Evolutionary conservation across 163 green algal species (phyloP).

Genomic region (Coccomyxa subellipsoidea): DNA sequence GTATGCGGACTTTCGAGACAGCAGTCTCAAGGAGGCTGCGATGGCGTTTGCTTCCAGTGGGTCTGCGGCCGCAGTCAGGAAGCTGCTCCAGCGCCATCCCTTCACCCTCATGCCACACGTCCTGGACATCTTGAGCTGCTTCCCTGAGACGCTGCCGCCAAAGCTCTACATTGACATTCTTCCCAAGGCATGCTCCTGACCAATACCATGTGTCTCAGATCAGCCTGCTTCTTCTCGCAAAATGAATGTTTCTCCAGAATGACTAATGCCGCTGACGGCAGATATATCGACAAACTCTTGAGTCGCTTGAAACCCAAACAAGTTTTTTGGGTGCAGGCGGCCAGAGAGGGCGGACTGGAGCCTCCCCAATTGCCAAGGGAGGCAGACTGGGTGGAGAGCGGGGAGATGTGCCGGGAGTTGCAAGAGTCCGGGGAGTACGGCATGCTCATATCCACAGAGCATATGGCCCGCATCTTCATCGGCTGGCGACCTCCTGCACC

Average conservation of each 20-base stretch:
- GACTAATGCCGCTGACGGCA: too few relatives aligned
- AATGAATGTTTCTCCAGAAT: too few relatives aligned
- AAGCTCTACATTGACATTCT: not conserved
- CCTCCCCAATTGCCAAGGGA: not conserved
- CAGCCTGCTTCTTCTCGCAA: not conserved
- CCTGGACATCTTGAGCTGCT: conserved; percentile 21
- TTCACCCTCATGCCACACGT: conserved; percentile 13
- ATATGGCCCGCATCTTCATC: not conserved
- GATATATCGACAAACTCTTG: too few relatives aligned
- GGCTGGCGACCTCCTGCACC: conserved; percentile 24
- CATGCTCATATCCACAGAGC: conserved; percentile 27
- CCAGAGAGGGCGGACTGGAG: not conserved
- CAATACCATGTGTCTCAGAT: not conserved
- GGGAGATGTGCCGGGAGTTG: not conserved
- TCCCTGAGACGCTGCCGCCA: conserved; percentile 27
- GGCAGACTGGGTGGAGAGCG: conserved; percentile 8
- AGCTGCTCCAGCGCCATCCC: conserved; percentile 29
- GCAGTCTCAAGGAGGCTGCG: not conserved
- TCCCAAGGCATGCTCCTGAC: not conserved
- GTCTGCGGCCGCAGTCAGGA: not conserved
- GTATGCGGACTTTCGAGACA: conserved; percentile 15
- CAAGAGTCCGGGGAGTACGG: not conserved
- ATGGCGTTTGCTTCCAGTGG: conserved; percentile 8
- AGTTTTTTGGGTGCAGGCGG: not conserved
- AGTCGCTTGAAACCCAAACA: too few relatives aligned